Percentiles rank a stretch among this genome's conserved stretches.
phyloP scores from a whole-genome alignment of 2,329 filamentous ascomycete genomes.

The Claviceps fusiformis region DNA sequence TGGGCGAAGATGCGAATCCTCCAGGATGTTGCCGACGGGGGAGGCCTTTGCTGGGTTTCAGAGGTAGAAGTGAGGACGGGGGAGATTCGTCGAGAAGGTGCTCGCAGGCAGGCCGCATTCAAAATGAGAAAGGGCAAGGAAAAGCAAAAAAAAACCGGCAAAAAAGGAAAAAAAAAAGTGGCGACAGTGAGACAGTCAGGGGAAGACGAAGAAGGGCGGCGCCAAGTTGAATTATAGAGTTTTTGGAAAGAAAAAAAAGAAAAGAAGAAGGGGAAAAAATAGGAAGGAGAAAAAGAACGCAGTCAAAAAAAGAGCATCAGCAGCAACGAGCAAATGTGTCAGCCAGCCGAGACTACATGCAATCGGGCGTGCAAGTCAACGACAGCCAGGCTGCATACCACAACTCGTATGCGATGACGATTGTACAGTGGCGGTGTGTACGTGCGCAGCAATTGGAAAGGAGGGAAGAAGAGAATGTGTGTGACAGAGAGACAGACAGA shows the following conservation, averaged over 20 bases:
- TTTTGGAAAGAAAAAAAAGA: background rate
- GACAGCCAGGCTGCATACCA: background rate
- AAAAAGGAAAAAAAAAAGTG: background rate
- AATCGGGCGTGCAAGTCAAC: background rate
- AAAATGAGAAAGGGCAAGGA: background rate
- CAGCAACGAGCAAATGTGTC: background rate
- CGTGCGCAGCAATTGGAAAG: background rate
- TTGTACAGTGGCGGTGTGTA: background rate
- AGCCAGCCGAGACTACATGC: background rate
- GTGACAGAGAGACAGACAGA: background rate
- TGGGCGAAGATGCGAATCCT: background rate
- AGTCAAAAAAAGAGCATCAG: background rate
- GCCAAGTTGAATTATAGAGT: conserved; percentile 3
- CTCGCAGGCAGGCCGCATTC: background rate
- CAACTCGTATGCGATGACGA: background rate
- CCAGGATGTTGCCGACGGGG: background rate
- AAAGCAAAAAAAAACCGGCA: background rate
- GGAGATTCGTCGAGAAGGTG: background rate
- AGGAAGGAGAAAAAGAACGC: background rate
- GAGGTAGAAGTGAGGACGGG: background rate
- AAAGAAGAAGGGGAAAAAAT: background rate
- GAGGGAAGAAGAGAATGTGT: too few relatives aligned
- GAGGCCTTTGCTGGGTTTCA: background rate
- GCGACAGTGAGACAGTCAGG: conserved; percentile 6
- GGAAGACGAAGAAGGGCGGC: conserved; percentile 2